Conservation (phyloP, 441 rosid genomes). For the Erysimum pusillum region DNA sequence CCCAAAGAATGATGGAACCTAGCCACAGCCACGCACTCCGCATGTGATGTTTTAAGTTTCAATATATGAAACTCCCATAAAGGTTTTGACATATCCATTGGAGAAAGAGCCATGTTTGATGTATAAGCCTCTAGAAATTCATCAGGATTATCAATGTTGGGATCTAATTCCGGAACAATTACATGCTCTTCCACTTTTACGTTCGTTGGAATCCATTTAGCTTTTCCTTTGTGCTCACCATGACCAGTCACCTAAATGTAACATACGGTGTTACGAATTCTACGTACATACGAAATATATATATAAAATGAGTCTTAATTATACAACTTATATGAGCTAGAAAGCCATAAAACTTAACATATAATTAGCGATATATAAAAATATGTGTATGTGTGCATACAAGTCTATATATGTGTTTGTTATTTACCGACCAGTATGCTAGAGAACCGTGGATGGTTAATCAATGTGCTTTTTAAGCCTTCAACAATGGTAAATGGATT, state of each 20-base stretch:
- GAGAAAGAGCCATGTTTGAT: background rate
- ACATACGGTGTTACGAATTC: background rate
- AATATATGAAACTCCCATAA: background rate
- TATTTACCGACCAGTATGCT: slow-evolving; percentile 54
- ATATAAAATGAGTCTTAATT: too few species aligned
- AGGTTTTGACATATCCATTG: background rate
- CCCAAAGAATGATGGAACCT: slow-evolving; percentile 60
- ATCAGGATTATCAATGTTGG: background rate
- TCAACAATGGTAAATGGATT: slow-evolving; percentile 48
- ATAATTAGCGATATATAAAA: background rate
- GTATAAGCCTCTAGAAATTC: background rate
- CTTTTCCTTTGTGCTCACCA: background rate
- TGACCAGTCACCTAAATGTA: slow-evolving; percentile 12
- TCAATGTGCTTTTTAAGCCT: slow-evolving; percentile 57
- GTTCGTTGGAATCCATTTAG: slow-evolving; percentile 3
- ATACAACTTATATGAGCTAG: background rate
- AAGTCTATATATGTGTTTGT: background rate
- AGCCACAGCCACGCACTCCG: background rate
- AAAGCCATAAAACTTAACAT: background rate
- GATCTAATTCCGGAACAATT: slow-evolving; percentile 1
- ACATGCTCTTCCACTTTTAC: background rate
- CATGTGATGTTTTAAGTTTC: background rate
- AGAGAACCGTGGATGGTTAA: slow-evolving; percentile 78
- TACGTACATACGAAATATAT: background rate
- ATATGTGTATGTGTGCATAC: background rate